Evolutionary conservation across 2,329 filamentous ascomycete genomes (phyloP), one percentile per base, ranked within the genome.

Genomic region (Magnaporthiopsis incrustans): DNA sequence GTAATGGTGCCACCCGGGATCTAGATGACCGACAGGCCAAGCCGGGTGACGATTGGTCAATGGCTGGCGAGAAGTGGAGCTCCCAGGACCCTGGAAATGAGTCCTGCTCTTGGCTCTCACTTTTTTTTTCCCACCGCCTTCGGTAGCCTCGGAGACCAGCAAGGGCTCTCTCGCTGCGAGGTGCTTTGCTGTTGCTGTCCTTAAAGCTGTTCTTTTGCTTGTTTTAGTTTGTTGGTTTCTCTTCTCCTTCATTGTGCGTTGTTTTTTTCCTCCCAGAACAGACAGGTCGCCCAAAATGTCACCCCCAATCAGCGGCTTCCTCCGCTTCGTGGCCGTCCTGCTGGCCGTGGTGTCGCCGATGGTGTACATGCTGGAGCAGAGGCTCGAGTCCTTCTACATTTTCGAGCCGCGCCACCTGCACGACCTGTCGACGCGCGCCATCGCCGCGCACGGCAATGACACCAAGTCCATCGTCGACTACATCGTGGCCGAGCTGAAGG

Each of bases 361-460:
- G 64, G 77, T 82, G 70, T 83, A 83, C 75, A 70, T 82, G 66
- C 73, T 86, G 57, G 85, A 89, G 74, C 78, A 81, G 70, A 83
- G 84, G 74, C 77, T 85, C 65, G 79, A 85, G 67, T 76, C 74
- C 65, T 87, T 93, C 79, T 95, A 92, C 82, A 85, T 95, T 75
- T 93, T 96, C 76, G 78, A 87, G 63, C 83, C 84, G 2, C 79
- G 81, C 22, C 82, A 91, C 67, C 82, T 96, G 66, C 85, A 91
- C 72, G 82, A 88, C 66, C 77, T 95, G 44, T 83, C 89, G 14
- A 77, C 84, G 75, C 82, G 85, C 67, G 89, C 85, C 38, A 84
- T 96, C 67, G 79, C 77, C 12, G 76, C 82, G 56, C 86, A 94
- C 74, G 90, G 90, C 69, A 90, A 93, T 74, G 84, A 94, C 78